Evolutionary conservation across 2,329 filamentous ascomycete species (phyloP).

Genomic region (Claviceps purpurea): DNA sequence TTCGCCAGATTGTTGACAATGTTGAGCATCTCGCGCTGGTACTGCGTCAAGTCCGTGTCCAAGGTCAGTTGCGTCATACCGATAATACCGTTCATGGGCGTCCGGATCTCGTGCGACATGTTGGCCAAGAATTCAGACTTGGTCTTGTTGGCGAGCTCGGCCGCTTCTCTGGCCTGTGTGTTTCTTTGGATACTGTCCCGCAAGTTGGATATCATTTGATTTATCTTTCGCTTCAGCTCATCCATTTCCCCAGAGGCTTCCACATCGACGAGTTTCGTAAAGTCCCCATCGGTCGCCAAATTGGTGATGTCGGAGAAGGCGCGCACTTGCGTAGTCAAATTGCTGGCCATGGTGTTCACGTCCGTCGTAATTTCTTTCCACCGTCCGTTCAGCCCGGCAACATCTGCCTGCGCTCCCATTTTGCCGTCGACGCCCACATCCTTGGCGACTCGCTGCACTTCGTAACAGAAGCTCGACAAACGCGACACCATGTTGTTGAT

Average conservation of each 20-base stretch:
- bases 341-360: conserved; percentile 81
- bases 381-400: conserved; percentile 79
- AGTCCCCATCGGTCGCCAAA: conserved; percentile 89
- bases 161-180: conserved; percentile 86
- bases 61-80: conserved; percentile 95
- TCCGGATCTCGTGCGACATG: conserved; percentile 97
- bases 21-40: conserved; percentile 96
- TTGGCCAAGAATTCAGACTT: conserved; percentile 98
- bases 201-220: conserved; percentile 95
- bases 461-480: conserved; percentile 88
- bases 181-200: conserved; percentile 95
- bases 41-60: conserved; percentile 86
- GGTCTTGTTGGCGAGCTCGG: conserved; percentile 92
- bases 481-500: conserved; percentile 99
- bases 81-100: conserved; percentile 95
- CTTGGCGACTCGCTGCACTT: conserved; percentile 88
- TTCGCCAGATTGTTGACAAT: conserved; percentile 96
- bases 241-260: conserved; percentile 99
- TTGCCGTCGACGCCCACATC: conserved; percentile 97
- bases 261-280: conserved; percentile 91
- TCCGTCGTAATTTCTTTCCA: conserved; percentile 99
- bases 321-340: conserved; percentile 82
- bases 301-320: conserved; percentile 99
- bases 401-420: conserved; percentile 94
- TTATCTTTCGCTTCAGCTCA: conserved; percentile 97